Evolutionary conservation across 139 green algal species (phyloP), one percentile per base, ranked within the genome.

Genomic region (Micromonas commoda): DNA sequence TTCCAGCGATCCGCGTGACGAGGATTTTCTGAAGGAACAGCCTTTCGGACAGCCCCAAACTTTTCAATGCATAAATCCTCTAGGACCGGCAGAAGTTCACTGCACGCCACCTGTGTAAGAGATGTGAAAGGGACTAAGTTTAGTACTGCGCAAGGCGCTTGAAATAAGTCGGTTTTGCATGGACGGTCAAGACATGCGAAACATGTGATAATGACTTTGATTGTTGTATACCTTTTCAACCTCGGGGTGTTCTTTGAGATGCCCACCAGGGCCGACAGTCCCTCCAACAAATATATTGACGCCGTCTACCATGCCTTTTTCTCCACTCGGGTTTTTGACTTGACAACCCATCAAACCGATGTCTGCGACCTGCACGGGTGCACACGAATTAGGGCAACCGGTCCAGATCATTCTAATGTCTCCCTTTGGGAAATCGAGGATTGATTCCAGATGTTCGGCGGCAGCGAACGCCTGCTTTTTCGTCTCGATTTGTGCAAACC

Each of bases 341-440:
- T 91, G 90, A 2, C 85, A 86, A 1, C 94, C 94, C 91, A 98
- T 97, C 19, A 98, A 82, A 0, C 94, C 94, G 67, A 98, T 96
- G 83, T 97, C 93, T 29, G 85, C 94, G 51, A 97, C 93, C 79
- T 96, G 89, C 60, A 77, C 81, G 86, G 98, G 94, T 2, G 91
- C 95, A 80, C 95, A 99, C 21, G 89, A 92, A 90, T 98, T 99
- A 66, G 95, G 95, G 89, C 95, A 99, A 39, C 95, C 95, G 16
- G 95, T 99, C 88, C 89, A 97, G 87, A 99, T 94, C 31, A 99
- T 97, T 80, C 95, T 88, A 19, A 99, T 88, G 0, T 86, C 69
- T 5, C 28, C n/a, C 9, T 80, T 64, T 0, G 90, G 84, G 26
- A 98, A 80, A 54, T 97, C 83, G 64, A 99, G 79, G 80, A 92